Evolutionary conservation across 2,329 filamentous ascomycete species (phyloP).

Genomic region (Clarireedia monteithiana): DNA sequence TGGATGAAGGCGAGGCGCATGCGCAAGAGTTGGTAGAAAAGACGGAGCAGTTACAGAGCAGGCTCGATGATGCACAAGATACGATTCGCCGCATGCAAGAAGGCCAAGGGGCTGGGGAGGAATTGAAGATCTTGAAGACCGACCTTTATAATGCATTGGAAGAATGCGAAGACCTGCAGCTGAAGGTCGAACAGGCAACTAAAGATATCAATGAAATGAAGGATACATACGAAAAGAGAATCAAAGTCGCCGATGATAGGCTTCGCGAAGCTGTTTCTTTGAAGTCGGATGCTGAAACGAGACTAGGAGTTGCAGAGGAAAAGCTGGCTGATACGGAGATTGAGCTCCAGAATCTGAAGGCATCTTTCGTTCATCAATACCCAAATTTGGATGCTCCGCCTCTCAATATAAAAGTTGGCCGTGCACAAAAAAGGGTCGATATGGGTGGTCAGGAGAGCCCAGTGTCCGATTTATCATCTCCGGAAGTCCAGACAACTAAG

Average conservation of each 20-base stretch:
- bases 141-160: slow-evolving; percentile 6
- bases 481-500: too few species aligned
- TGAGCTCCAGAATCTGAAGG: not conserved
- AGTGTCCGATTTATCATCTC: too few species aligned
- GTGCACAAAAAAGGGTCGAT: too few species aligned
- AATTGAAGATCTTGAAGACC: not conserved
- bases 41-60: slow-evolving; percentile 1
- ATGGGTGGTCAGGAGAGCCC: too few species aligned
- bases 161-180: slow-evolving; percentile 4
- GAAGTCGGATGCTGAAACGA: not conserved
- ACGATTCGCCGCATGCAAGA: not conserved
- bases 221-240: not conserved
- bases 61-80: not conserved
- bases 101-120: not conserved
- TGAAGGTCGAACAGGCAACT: not conserved
- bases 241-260: not conserved
- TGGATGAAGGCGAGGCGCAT: not conserved
- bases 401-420: too few species aligned
- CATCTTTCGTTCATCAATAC: not conserved
- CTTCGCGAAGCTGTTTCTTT: not conserved
- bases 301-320: not conserved
- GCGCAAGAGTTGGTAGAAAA: not conserved
- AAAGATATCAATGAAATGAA: not conserved
- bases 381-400: too few species aligned
- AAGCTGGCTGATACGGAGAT: not conserved